Base-by-base conservation (phyloP, 805 yeast genomes). In the Pichia phayaonensis region DNA sequence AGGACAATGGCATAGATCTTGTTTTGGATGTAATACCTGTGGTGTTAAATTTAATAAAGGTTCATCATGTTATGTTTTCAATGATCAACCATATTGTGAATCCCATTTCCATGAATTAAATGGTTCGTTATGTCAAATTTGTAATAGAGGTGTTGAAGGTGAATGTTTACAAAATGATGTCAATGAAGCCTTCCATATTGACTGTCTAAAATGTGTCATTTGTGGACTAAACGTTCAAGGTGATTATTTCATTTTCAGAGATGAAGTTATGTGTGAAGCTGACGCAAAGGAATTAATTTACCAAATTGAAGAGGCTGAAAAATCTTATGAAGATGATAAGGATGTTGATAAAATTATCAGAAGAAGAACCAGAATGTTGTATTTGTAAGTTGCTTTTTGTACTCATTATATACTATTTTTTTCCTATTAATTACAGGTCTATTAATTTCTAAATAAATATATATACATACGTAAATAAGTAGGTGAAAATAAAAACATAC, bases 1-100 rank as follows among this genome's bases (percentile, higher is more conserved):
- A 1, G 98, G 97, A 0, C 92, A 90, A 63, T 94, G 98, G 98
- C 99, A 94, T 63, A 75, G 95, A 40, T 67, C 73, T 16, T 94
- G 99, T 64, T 92, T 94, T 72, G 70, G 71, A 15, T 94, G 99
- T 71, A 68, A 73, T 20, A 66, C 72, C 13, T 92, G 98, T 69
- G 67, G 66, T 10, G 61, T 73, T 2, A 67, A 66, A 39, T 86
- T 86, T 66, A 74, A 72, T 55, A 85, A 80, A 59, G 73, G 77
- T 13, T 76, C 77, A 18, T 78, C 79, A 24, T 83, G 90, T 59
- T 94, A 90, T 64, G 96, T 86, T 8, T 74, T 80, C 41, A 72
- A 82, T 31, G 95, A 92, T 67, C 61, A 71, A 52, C 97, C 98
- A 15, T 89, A 82, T 66, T 94, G 99, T 71, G 79, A 80, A 55